Evolutionary conservation across 352 stramenopile genomes (phyloP), one percentile per base, ranked within the genome.

Genomic region (Peronospora destructor): DNA sequence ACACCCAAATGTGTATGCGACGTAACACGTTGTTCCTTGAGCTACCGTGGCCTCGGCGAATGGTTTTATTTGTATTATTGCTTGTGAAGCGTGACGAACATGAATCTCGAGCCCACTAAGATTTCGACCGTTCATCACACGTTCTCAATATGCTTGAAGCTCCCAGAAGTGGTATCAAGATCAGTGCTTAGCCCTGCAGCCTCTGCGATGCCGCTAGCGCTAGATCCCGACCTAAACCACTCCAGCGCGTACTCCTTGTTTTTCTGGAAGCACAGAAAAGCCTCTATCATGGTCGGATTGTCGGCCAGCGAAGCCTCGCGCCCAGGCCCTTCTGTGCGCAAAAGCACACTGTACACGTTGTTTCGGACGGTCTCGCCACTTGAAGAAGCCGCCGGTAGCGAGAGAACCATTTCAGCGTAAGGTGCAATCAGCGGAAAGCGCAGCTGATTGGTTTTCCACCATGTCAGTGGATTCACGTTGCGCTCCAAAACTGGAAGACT

Each of bases 381-480:
- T n/a, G 64, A 81, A 12, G 75, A 69, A 2, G 77, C 68, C 1
- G 77, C 77, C 1, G 80, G 80, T 3, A 91, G 55, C 13, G 77
- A 79, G 33, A 91, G 40, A 36, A 91, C 53, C 49, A 89, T 71
- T 60, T 91, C 80, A 9, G 80, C 80, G 28, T 83, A 87, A 45
- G 80, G 72, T 25, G 80, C 77, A 25, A 89, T 76, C 23, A 91
- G 39, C 16, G 80, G 80, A 53, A 91, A 91, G 5, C 77, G 77
- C 14, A 87, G 56, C 44, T 91, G 77, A 44, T 87, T 88, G 5
- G 60, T 47, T 58, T 87, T 87, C 80, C 80, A 91, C 80, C 80
- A 91, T 13, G 51, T 14, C 28, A 91, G 62, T 1, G 80, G 80
- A 40, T 91, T 70, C 2, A 79, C 72, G 47, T 91, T 86, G 45